Evolutionary conservation across 192 early-diverging fungal genomes (phyloP).

Genomic region (Backusella circina): DNA sequence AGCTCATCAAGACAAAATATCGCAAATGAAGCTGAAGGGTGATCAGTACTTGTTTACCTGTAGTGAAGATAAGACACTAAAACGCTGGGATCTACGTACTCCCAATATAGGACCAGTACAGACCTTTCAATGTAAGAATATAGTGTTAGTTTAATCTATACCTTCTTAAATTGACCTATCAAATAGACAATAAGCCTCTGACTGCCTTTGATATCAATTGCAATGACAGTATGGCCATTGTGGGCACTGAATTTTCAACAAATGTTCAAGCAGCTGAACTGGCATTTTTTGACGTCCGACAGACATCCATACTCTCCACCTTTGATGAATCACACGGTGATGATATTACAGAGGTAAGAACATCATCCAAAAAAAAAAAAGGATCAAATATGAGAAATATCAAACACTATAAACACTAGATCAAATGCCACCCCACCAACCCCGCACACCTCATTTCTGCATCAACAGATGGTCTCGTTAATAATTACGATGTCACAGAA

Average conservation of each 20-base stretch:
- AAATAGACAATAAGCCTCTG: slow-evolving; percentile 32
- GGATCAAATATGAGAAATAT: not conserved
- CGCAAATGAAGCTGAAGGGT: slow-evolving; percentile 56
- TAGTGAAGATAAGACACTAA: slow-evolving; percentile 60
- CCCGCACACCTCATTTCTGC: slow-evolving; percentile 58
- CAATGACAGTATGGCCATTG: slow-evolving; percentile 47
- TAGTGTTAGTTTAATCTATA: too few relatives aligned
- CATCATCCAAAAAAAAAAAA: not conserved
- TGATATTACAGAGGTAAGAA: slow-evolving; percentile 65
- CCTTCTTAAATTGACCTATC: too few relatives aligned
- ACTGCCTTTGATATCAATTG: slow-evolving; percentile 52
- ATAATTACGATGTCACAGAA: slow-evolving; percentile 65
- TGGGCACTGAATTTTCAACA: slow-evolving; percentile 46
- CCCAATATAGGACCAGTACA: slow-evolving; percentile 42
- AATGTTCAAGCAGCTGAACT: slow-evolving; percentile 39
- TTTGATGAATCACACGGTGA: slow-evolving; percentile 72
- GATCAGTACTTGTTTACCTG: slow-evolving; percentile 56
- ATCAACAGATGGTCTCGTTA: slow-evolving; percentile 75
- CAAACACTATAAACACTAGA: slow-evolving; percentile 8
- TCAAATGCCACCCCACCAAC: slow-evolving; percentile 60
- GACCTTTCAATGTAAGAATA: slow-evolving; percentile 57
- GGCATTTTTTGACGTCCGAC: slow-evolving; percentile 45
- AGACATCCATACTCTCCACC: slow-evolving; percentile 23
- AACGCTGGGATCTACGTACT: slow-evolving; percentile 66
- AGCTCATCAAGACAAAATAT: slow-evolving; percentile 59